Conservation (phyloP, 2,329 filamentous ascomycete species). For the Sphaerulina vaccinii region DNA sequence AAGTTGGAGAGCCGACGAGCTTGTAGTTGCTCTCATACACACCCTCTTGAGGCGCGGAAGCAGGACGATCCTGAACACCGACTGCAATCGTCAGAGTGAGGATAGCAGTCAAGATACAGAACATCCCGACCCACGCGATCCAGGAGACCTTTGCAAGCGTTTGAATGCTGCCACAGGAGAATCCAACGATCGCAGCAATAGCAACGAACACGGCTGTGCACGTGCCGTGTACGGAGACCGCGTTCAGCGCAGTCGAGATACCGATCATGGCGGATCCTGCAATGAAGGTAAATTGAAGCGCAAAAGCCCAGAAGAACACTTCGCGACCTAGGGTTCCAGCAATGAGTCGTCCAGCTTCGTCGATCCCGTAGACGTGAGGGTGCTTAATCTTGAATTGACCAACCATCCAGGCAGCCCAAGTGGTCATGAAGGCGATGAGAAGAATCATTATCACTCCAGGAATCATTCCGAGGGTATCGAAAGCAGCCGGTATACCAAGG, state of each 20-base stretch:
- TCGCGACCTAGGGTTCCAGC: conserved; percentile 55
- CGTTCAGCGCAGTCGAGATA: conserved; percentile 29
- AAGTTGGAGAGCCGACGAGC: conserved; percentile 27
- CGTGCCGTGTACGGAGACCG: conserved; percentile 28
- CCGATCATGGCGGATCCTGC: conserved; percentile 40
- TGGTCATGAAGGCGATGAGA: conserved; percentile 45
- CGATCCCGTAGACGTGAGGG: conserved; percentile 57
- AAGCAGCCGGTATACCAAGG: conserved; percentile 48
- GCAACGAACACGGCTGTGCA: conserved; percentile 45
- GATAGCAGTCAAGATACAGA: conserved; percentile 27
- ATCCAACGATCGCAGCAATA: conserved; percentile 43
- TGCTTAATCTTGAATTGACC: conserved; percentile 56
- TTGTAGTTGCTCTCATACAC: conserved; percentile 33
- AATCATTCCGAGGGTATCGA: conserved; percentile 46
- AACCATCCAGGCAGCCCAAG: conserved; percentile 52
- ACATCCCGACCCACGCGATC: conserved; percentile 38
- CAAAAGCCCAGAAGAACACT: conserved; percentile 41
- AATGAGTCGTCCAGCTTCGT: conserved; percentile 56
- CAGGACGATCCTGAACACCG: conserved; percentile 37
- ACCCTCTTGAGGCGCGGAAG: conserved; percentile 33
- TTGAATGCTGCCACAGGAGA: conserved; percentile 37
- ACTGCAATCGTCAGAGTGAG: conserved; percentile 38
- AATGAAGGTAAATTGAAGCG: conserved; percentile 25
- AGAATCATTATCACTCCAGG: conserved; percentile 48
- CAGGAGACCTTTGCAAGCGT: conserved; percentile 37